Evolutionary conservation across 768 basidiomycete species (phyloP).

Genomic region (Lactarius psammicola): DNA sequence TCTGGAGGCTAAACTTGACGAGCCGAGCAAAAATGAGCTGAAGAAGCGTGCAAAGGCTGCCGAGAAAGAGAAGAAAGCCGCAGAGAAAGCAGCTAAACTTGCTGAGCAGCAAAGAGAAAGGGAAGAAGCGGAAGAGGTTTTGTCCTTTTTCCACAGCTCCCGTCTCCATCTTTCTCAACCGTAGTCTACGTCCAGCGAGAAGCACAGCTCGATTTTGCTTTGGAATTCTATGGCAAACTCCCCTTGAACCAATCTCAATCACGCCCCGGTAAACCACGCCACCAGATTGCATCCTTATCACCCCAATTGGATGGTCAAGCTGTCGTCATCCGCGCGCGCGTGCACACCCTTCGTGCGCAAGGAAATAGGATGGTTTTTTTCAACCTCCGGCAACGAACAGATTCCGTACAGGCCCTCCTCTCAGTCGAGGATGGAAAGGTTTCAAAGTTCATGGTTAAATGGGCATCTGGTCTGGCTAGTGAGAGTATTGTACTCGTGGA

Average conservation of each 20-base stretch:
- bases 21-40: constrained; percentile 80
- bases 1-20: constrained; percentile 35
- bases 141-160: constrained; percentile 23
- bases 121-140: constrained; percentile 62
- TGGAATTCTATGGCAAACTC: constrained; percentile 79
- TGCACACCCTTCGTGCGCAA: constrained; percentile 89
- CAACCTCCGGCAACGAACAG: constrained; percentile 81
- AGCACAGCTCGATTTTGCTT: constrained; percentile 63
- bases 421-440: constrained; percentile 68
- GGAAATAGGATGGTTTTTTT: constrained; percentile 96
- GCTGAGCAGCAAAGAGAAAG: constrained; percentile 68
- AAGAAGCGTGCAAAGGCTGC: constrained; percentile 91
- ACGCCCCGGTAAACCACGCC: constrained; percentile 58
- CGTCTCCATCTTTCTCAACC: not conserved
- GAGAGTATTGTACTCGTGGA: constrained; percentile 94
- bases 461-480: constrained; percentile 69
- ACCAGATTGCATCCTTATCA: constrained; percentile 63
- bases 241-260: constrained; percentile 91
- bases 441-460: constrained; percentile 98
- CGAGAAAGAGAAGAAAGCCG: constrained; percentile 86
- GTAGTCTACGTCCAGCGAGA: constrained; percentile 2
- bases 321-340: constrained; percentile 82
- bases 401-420: constrained; percentile 85
- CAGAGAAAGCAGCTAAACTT: constrained; percentile 80
- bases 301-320: constrained; percentile 63